phyloP scores from a whole-genome alignment of 129 eudicot species.

The sunflower (Helianthus annuus) region HanXRQr2.0-SUNRISE NC_035444.2:5290409-5290908 shows the following conservation, averaged over 20 bases:
- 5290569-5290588: neutral
- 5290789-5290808: too few relatives aligned
- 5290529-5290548: neutral
- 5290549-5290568: neutral
- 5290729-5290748: too few relatives aligned
- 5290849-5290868: too few relatives aligned
- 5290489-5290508: neutral
- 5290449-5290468: neutral
- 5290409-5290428: neutral
- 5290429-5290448: neutral
- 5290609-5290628: neutral
- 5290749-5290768: too few relatives aligned
- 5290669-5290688: too few relatives aligned
- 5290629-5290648: neutral
- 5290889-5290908: too few relatives aligned
- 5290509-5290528: conserved; percentile 9
- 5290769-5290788: too few relatives aligned
- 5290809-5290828: too few relatives aligned
- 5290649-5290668: neutral
- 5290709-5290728: too few relatives aligned
- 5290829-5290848: too few relatives aligned
- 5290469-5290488: conserved; percentile 22
- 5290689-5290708: too few relatives aligned
- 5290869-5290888: too few relatives aligned
- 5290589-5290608: neutral